phyloP scores from a whole-genome alignment of 2,329 filamentous ascomycete species.

The Arthrobotrys iridis region DNA sequence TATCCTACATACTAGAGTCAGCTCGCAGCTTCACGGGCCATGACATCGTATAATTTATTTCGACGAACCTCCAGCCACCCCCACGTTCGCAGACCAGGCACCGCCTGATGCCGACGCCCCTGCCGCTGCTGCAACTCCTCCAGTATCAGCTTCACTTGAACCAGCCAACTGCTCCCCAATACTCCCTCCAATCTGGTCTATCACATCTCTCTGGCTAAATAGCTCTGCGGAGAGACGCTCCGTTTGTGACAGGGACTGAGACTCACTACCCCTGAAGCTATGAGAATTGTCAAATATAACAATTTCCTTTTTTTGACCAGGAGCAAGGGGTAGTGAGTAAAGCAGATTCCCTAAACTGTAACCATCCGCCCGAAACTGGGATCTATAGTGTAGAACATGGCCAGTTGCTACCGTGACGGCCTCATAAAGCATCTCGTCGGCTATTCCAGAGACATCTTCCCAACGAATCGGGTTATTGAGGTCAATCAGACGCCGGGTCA shows the following conservation, averaged over 20 bases:
- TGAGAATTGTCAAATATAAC: background rate
- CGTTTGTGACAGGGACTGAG: background rate
- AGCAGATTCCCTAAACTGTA: background rate
- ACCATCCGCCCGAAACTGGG: background rate
- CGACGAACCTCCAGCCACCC: background rate
- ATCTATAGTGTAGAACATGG: background rate
- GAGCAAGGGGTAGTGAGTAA: background rate
- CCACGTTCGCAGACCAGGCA: background rate
- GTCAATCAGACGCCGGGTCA: background rate
- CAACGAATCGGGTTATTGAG: background rate
- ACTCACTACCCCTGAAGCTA: background rate
- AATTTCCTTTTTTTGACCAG: background rate
- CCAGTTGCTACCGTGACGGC: background rate
- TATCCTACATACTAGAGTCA: too few relatives aligned
- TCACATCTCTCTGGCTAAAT: background rate
- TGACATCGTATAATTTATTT: too few relatives aligned
- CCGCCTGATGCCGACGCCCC: too few relatives aligned
- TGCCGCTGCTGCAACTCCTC: background rate
- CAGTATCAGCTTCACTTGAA: background rate
- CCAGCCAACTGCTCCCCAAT: background rate
- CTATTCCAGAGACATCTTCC: background rate
- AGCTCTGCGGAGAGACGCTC: background rate
- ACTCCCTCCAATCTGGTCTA: background rate
- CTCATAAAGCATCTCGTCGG: background rate
- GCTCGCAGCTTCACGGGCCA: too few relatives aligned